Conservation (phyloP, 371 early-diverging fungal species). For the Parasitella parasitica region DNA sequence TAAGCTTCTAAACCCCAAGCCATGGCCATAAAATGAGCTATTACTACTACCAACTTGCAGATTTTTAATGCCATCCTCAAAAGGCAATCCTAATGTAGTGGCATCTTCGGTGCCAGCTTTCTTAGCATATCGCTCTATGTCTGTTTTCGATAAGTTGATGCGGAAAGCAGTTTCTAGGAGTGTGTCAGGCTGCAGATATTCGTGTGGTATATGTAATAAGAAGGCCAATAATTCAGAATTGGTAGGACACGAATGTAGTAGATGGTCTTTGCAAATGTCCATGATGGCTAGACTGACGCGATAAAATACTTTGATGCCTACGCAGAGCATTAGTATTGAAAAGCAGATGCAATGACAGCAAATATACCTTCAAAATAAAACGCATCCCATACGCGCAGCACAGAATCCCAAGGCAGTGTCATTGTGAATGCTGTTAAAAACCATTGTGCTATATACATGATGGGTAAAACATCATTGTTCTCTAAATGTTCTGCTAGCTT, state of each 20-base stretch:
- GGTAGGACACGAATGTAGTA: constrained; percentile 76
- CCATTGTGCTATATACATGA: constrained; percentile 94
- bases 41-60: constrained; percentile 32
- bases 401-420: constrained; percentile 89
- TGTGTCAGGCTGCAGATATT: constrained; percentile 64
- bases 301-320: constrained; percentile 81
- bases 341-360: neutral
- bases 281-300: constrained; percentile 82
- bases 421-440: constrained; percentile 91
- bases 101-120: constrained; percentile 39
- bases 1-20: constrained; percentile 12
- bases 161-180: constrained; percentile 70
- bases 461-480: constrained; percentile 74
- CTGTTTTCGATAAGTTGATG: constrained; percentile 60
- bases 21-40: constrained; percentile 6
- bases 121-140: constrained; percentile 47
- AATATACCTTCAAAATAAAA: constrained; percentile 76
- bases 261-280: constrained; percentile 61
- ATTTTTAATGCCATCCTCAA: constrained; percentile 48
- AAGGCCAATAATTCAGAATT: constrained; percentile 73
- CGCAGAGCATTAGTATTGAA: neutral
- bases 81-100: constrained; percentile 36
- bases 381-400: constrained; percentile 92
- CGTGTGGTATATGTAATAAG: constrained; percentile 82
- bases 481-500: constrained; percentile 75